Evolutionary conservation across 208 protist genomes (phyloP).

Genomic region (Leishmania aethiopica): DNA sequence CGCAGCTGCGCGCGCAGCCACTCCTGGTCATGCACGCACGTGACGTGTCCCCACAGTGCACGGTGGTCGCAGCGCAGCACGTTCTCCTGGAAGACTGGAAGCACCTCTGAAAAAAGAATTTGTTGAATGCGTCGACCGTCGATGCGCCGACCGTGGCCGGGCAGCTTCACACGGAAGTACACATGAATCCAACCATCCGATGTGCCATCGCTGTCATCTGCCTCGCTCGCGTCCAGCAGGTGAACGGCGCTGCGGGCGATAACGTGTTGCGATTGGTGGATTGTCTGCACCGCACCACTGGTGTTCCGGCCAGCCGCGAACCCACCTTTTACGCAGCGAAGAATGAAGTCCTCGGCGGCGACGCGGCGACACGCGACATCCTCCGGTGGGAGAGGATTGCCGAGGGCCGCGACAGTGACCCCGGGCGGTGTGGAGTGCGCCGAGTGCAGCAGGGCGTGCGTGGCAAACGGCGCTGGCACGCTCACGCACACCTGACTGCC

Average conservation of each 20-base stretch:
- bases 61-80: conserved; percentile 33
- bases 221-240: conserved; percentile 22
- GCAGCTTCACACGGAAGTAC: conserved; percentile 90
- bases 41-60: conserved; percentile 68
- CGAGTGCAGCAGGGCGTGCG: not conserved
- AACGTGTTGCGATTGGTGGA: conserved; percentile 85
- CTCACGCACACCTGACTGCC: conserved; percentile 58
- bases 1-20: conserved; percentile 70
- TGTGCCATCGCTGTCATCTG: not conserved
- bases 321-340: conserved; percentile 45
- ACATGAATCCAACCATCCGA: conserved; percentile 32
- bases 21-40: conserved; percentile 88
- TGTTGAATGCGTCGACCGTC: conserved; percentile 52
- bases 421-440: not conserved
- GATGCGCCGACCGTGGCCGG: conserved; percentile 79
- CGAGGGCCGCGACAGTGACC: not conserved
- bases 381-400: not conserved
- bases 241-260: conserved; percentile 83
- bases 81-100: conserved; percentile 32
- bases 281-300: conserved; percentile 70
- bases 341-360: conserved; percentile 68
- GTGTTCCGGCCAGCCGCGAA: not conserved
- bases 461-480: conserved; percentile 36
- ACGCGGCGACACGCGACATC: conserved; percentile 38
- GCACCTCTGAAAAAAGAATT: conserved; percentile 54